Percentiles rank a stretch among this genome's conserved stretches.
These are phyloP conservation scores for Fusarium sambucinum DNA, from an alignment of 2,329 filamentous ascomycete genomes.

Conservation along the genomic window DNA sequence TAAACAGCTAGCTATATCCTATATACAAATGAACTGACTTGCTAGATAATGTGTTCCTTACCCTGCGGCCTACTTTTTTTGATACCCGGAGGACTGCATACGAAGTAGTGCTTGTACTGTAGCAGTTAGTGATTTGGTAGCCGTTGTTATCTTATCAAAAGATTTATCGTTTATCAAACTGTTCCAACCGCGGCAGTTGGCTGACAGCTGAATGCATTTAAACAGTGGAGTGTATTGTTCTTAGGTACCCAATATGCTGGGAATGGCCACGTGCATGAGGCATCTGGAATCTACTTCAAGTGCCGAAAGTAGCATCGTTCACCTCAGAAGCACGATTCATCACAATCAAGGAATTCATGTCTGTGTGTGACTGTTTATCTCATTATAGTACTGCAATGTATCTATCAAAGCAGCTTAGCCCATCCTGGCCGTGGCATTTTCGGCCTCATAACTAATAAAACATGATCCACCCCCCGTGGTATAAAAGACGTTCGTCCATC, in stretches of 20 bases:
- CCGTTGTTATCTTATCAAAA: background rate
- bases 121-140: background rate
- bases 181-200: background rate
- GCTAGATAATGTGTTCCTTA: too few species aligned
- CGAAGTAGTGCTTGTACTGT: background rate
- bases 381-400: slow-evolving; percentile 26
- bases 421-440: background rate
- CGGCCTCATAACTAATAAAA: slow-evolving; percentile 2
- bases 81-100: background rate
- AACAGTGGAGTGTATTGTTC: slow-evolving; percentile 14
- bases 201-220: background rate
- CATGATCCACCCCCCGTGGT: slow-evolving; percentile 25
- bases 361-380: slow-evolving; percentile 22
- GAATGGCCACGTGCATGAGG: slow-evolving; percentile 10
- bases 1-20: too few species aligned
- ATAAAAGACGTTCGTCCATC: slow-evolving; percentile 30
- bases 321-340: slow-evolving; percentile 15
- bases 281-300: background rate
- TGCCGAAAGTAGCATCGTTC: background rate
- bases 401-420: slow-evolving; percentile 21
- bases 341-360: background rate
- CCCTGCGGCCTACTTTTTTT: too few species aligned
- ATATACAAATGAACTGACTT: too few species aligned
- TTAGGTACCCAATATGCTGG: slow-evolving; percentile 1
- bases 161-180: background rate